A percentile compares a stretch with the other conserved stretches of the same genome.
Conservation (phyloP, 805 yeast species). For the Ogataea saltuana region DNA sequence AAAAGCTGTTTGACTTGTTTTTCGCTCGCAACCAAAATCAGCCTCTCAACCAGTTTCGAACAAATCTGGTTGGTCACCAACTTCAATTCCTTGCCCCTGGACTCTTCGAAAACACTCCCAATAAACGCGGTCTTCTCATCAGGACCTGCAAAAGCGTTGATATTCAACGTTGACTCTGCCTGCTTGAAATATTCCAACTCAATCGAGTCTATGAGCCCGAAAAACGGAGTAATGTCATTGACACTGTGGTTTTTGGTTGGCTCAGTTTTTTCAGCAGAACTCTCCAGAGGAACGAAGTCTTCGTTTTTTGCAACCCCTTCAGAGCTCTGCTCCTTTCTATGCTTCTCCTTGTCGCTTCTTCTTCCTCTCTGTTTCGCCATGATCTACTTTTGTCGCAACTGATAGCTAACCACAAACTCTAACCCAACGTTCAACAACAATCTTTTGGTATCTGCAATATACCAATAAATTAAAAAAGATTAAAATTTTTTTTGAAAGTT, state of each 20-base stretch:
- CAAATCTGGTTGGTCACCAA: slow-evolving; percentile 93
- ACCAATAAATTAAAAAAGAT: background rate
- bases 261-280: background rate
- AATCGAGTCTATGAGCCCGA: slow-evolving; percentile 79
- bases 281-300: slow-evolving; percentile 1
- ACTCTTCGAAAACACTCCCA: slow-evolving; percentile 77
- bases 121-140: slow-evolving; percentile 78
- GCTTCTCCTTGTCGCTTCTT: slow-evolving; percentile 1
- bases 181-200: slow-evolving; percentile 91
- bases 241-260: background rate
- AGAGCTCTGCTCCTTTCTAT: background rate
- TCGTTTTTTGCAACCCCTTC: background rate
- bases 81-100: slow-evolving; percentile 86
- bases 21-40: slow-evolving; percentile 66
- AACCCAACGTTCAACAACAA: too few species aligned
- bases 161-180: slow-evolving; percentile 83
- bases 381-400: too few species aligned
- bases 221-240: slow-evolving; percentile 51
- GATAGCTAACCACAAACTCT: too few species aligned
- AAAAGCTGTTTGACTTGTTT: slow-evolving; percentile 66
- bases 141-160: slow-evolving; percentile 70
- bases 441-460: background rate
- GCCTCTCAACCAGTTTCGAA: slow-evolving; percentile 87
- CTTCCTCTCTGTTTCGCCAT: slow-evolving; percentile 13
- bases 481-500: background rate